A percentile compares a stretch with the other conserved stretches of the same genome.
Conservation (phyloP, 192 early-diverging fungal genomes). For the Funneliformis geosporum region DNA sequence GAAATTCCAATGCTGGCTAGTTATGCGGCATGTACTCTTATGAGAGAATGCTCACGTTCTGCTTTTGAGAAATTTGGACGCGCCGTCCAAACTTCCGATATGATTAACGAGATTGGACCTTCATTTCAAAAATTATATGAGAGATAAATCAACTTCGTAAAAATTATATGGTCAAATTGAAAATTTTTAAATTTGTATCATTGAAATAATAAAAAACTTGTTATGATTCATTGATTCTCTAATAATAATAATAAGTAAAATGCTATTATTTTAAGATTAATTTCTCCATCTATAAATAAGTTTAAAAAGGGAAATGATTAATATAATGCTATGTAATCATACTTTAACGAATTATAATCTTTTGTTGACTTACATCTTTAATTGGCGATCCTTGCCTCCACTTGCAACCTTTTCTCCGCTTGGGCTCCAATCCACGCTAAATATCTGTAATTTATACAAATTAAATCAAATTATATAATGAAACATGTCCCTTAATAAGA, state of each 20-base stretch:
- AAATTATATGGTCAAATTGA: no score
- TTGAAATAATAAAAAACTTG: no score
- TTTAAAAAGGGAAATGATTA: neutral
- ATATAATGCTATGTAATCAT: neutral
- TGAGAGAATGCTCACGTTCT: slow-evolving; percentile 51
- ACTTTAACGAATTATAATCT: neutral
- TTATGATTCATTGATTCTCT: no score
- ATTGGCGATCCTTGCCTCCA: slow-evolving; percentile 88
- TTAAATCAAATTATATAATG: neutral
- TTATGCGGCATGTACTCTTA: slow-evolving; percentile 63
- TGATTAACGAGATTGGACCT: slow-evolving; percentile 61
- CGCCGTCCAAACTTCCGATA: slow-evolving; percentile 61
- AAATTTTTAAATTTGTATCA: no score
- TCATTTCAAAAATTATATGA: slow-evolving; percentile 33
- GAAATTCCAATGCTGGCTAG: slow-evolving; percentile 63
- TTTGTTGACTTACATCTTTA: slow-evolving; percentile 75
- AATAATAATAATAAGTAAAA: no score
- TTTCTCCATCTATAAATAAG: neutral
- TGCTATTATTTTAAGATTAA: neutral
- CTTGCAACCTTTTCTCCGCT: slow-evolving; percentile 88
- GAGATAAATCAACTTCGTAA: neutral
- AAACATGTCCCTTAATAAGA: neutral
- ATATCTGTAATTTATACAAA: slow-evolving; percentile 62
- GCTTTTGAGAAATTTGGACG: slow-evolving; percentile 66
- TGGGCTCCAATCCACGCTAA: slow-evolving; percentile 94